Evolutionary conservation across 169 alveolate species (phyloP).

Genomic region (Plasmodium inui): DNA sequence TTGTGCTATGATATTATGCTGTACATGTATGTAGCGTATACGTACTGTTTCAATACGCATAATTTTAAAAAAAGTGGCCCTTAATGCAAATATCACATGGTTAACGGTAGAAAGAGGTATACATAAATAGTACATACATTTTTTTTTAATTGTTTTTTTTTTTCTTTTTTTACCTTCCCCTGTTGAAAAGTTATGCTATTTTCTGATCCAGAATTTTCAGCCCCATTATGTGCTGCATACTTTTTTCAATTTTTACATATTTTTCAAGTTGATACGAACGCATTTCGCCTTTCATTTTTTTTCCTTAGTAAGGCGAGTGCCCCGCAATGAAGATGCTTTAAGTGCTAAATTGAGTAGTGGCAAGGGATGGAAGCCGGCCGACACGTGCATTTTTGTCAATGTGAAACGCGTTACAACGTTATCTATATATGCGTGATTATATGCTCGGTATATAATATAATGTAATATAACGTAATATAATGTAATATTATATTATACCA

Average conservation of each 20-base stretch:
- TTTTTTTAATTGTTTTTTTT: not conserved
- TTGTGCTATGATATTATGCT: not conserved
- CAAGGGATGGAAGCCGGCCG: not conserved
- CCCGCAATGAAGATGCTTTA: not conserved
- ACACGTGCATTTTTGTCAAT: not conserved
- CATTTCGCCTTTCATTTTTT: not conserved
- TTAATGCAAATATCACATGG: not conserved
- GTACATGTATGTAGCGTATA: not conserved
- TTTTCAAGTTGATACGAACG: not conserved
- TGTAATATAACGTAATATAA: not conserved
- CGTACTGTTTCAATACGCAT: not conserved
- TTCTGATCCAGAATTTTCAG: not conserved
- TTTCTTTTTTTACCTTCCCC: not conserved
- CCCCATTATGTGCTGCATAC: not conserved
- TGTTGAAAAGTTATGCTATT: not conserved
- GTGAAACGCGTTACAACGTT: not conserved
- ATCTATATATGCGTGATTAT: not conserved
- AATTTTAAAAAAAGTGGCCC: not conserved
- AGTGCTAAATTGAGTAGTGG: not conserved
- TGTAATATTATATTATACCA: not conserved
- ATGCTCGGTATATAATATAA: not conserved
- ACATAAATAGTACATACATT: not conserved
- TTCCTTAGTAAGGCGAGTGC: not conserved
- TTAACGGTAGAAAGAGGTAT: not conserved
- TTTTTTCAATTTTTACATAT: not conserved